phyloP scores from a whole-genome alignment of 2,329 filamentous ascomycete species.

The Colletotrichum sp. region DNA sequence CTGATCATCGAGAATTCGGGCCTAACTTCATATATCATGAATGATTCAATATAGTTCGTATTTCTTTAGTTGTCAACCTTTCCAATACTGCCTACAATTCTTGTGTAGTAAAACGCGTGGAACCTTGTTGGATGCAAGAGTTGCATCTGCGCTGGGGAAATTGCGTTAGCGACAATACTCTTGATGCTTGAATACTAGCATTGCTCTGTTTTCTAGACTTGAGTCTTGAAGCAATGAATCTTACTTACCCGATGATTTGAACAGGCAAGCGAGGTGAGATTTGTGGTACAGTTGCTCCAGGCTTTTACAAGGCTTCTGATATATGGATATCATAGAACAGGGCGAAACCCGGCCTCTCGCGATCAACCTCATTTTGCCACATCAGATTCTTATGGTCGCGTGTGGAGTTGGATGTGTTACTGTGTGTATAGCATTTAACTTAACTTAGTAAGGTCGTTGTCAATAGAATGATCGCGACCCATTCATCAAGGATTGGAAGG shows the following conservation, averaged over 20 bases:
- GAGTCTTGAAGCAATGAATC: background rate
- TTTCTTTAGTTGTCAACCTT: background rate
- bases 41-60: background rate
- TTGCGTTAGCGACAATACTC: background rate
- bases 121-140: background rate
- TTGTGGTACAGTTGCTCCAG: background rate
- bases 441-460: background rate
- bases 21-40: background rate
- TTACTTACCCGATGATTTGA: background rate
- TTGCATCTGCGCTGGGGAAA: background rate
- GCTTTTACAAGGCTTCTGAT: background rate
- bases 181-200: background rate
- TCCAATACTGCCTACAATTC: background rate
- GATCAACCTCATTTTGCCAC: background rate
- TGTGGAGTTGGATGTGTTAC: background rate
- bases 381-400: background rate
- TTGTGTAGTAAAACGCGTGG: background rate
- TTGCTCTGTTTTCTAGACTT: background rate
- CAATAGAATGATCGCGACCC: background rate
- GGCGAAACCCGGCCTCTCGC: background rate
- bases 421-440: background rate
- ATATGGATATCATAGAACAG: background rate
- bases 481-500: background rate
- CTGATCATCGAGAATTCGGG: background rate
- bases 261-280: background rate